These are phyloP conservation scores for Melampsora larici-populina DNA, from an alignment of 1,284 basidiomycete genomes.

Conservation along the genomic window DNA sequence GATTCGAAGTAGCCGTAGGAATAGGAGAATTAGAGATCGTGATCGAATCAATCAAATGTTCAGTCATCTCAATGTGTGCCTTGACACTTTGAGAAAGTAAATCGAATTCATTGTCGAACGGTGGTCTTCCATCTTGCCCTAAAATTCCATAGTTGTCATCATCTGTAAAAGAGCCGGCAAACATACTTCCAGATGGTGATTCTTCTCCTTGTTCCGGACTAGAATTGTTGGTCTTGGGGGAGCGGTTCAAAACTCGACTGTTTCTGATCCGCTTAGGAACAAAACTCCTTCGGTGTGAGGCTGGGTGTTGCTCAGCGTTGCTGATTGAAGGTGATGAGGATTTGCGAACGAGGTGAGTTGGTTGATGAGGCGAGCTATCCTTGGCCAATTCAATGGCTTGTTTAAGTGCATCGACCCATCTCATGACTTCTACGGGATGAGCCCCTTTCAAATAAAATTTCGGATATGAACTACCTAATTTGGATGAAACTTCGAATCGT, in stretches of 20 bases:
- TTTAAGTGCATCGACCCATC: slow-evolving; percentile 76
- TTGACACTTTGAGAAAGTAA: slow-evolving; percentile 71
- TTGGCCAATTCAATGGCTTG: slow-evolving; percentile 64
- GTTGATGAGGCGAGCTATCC: background rate
- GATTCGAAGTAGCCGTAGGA: slow-evolving; percentile 39
- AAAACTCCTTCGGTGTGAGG: background rate
- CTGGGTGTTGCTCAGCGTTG: slow-evolving; percentile 5
- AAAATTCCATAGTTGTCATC: slow-evolving; percentile 44
- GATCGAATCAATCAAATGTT: slow-evolving; percentile 65
- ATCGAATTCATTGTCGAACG: slow-evolving; percentile 67
- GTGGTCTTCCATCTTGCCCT: slow-evolving; percentile 45
- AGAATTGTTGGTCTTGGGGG: background rate
- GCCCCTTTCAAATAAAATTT: slow-evolving; percentile 88
- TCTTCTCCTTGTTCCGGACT: background rate
- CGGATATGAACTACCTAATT: slow-evolving; percentile 52
- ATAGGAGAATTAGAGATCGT: slow-evolving; percentile 48
- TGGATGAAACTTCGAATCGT: slow-evolving; percentile 76
- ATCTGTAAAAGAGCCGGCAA: slow-evolving; percentile 20
- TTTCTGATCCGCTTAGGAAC: too few species aligned
- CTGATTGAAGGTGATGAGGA: background rate
- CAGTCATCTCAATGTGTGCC: slow-evolving; percentile 74
- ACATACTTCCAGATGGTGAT: slow-evolving; percentile 16
- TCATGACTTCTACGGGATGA: slow-evolving; percentile 78
- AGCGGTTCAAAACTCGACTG: background rate
- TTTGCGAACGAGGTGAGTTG: background rate